Evolutionary conservation across 2,329 filamentous ascomycete species (phyloP), one percentile per base, ranked within the genome.

Genomic region (Emericellopsis cladophorae): DNA sequence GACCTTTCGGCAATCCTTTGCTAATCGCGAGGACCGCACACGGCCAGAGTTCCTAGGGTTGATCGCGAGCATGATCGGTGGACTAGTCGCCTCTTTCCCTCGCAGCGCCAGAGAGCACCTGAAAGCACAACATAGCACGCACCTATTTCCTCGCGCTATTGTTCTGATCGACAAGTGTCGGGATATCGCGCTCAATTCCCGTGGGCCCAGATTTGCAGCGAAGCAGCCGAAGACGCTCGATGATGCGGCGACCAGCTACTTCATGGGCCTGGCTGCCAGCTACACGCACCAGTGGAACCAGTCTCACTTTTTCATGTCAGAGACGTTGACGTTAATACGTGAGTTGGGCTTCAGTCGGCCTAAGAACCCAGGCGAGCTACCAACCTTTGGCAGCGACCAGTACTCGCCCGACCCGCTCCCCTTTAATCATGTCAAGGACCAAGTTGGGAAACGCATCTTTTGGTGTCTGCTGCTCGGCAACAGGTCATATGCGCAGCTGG

Each of bases 401-500:
- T 60, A 53, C 42, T 61, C 59, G 6, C 54, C 55, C 2, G 61
- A 66, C 8, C 59, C 60, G 5, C 60, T 66, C 35, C 63, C 69
- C 1, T 75, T 83, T 44, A 80, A 85, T 49, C 79, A 81, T 38
- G 73, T 88, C 40, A 79, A 80, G 52, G 76, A 81, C 51, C 81
- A 88, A 58, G 73, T 84, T 37, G 77, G 81, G 37, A 82, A 84
- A 55, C 75, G 83, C 46, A 79, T 94, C 33, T 95, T 93, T 57
- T 95, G 88, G 80, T 81, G 84, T 18, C 71, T 88, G 49, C 78
- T 92, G 46, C 75, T 88, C 5, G 81, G 81, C 29, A 74, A 85
- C 44, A 72, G 80, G 73, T 84, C 85, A 0, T 76, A 93, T 57
- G 75, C 83, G 42, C 87, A 94, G 54, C 64, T 92, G 15, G 86